phyloP scores from a whole-genome alignment of 306 rosid genomes.

The Casuarina glauca region DNA sequence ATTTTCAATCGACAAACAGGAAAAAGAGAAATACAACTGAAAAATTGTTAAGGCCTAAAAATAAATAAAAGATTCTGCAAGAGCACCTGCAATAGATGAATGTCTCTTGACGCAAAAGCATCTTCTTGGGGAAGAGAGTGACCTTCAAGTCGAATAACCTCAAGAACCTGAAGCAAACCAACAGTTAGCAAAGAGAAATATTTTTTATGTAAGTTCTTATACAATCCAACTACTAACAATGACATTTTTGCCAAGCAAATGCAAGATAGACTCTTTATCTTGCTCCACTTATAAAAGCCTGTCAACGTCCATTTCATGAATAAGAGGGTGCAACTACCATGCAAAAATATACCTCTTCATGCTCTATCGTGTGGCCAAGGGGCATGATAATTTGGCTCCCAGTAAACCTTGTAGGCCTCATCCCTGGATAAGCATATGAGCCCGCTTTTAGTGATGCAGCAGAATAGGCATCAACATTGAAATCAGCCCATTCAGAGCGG shows the following conservation, averaged over 20 bases:
- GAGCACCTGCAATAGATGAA: constrained; percentile 93
- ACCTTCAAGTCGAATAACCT: constrained; percentile 93
- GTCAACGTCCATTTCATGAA: too few species aligned
- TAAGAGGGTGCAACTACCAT: too few species aligned
- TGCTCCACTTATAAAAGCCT: too few species aligned
- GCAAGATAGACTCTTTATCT: too few species aligned
- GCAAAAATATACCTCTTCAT: too few species aligned
- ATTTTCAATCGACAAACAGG: not conserved
- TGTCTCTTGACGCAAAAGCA: constrained; percentile 77
- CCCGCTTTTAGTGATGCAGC: too few species aligned
- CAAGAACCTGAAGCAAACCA: constrained; percentile 64
- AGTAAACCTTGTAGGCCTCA: too few species aligned
- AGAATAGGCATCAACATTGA: too few species aligned
- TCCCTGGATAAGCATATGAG: too few species aligned
- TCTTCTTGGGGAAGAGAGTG: constrained; percentile 90
- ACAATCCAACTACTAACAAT: not conserved
- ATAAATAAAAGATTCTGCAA: not conserved
- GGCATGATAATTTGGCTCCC: too few species aligned
- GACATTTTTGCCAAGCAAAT: not conserved
- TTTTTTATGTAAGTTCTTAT: not conserved
- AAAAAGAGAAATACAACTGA: not conserved
- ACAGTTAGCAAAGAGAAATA: constrained; percentile 8
- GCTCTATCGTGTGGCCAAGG: too few species aligned
- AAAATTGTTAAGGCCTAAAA: not conserved
- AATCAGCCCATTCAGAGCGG: too few species aligned